These are phyloP conservation scores for Pholiota microspora DNA, from an alignment of 768 basidiomycete genomes.

Conservation along the genomic window DNA sequence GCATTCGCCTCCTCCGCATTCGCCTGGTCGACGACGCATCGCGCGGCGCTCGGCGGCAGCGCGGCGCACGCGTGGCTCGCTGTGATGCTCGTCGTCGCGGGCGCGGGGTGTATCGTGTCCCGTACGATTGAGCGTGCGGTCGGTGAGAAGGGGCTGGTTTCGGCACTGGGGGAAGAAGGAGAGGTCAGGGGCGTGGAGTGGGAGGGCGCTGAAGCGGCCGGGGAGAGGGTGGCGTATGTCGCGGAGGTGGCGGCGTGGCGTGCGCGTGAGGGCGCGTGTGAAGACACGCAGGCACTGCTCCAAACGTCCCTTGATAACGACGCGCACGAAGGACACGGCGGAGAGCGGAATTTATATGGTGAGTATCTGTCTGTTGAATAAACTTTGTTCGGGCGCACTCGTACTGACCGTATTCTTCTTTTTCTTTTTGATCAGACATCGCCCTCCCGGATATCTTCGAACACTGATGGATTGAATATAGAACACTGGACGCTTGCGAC, in stretches of 20 bases:
- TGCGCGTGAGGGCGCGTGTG: not conserved
- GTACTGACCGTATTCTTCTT: too few species aligned
- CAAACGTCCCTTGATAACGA: not conserved
- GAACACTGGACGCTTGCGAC: too few species aligned
- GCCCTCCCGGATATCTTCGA: too few species aligned
- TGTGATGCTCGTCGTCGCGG: constrained; percentile 5
- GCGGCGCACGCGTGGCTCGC: constrained; percentile 9
- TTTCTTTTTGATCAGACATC: too few species aligned
- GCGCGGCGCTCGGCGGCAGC: not conserved
- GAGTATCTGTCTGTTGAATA: too few species aligned
- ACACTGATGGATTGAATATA: too few species aligned
- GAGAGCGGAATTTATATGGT: too few species aligned
- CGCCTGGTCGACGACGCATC: constrained; percentile 3
- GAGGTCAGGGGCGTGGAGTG: not conserved
- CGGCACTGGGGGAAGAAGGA: not conserved
- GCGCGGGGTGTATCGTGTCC: not conserved
- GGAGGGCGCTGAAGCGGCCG: not conserved
- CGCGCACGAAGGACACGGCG: not conserved
- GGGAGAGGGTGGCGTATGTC: not conserved
- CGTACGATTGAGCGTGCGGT: not conserved
- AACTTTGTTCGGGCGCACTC: too few species aligned
- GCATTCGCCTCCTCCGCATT: constrained; percentile 10
- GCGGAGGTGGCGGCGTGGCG: not conserved
- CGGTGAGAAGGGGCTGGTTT: not conserved
- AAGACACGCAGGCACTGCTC: not conserved